Base-by-base conservation (phyloP, 2,329 filamentous ascomycete species). In the Dactylellina drechsleri region DNA sequence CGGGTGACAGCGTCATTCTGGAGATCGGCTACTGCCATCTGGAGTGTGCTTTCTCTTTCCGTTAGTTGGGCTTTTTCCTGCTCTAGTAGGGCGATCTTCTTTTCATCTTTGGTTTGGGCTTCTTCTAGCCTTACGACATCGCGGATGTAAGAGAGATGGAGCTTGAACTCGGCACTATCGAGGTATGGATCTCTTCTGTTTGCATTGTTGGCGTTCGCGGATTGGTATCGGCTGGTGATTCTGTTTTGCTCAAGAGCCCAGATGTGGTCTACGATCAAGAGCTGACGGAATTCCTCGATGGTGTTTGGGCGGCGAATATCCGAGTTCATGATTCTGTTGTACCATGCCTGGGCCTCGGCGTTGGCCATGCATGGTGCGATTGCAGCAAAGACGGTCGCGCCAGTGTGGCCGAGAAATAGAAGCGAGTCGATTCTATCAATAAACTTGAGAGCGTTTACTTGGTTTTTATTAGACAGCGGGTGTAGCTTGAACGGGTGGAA, bases 91-190 rank as follows among this genome's bases (percentile, higher is more conserved):
- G 57, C 18, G 49, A 68, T 49, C 53, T 64, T 67, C 71, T 66
- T 74, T 49, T 74, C 40, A 50, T 71, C 60, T 36, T 50, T 61
- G 8, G 68, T 62, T 53, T 68, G 73, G 20, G 28, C 52, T 57
- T 74, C 67, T 58, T 74, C 70, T 23, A 61, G 26, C 12, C 72
- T 47, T 15, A 76, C 72, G 18, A 62, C 53, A 26, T 76, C 72
- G 31, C 72, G 72, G 47, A 76, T 76, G 56, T 76, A 76, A n/a
- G 72, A 49, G 31, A 76, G 71, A 26, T 76, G 72, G 2, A 76
- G 49, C 40, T 76, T 76, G 60, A 76, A 76, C 72, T 76, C 72
- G n/a, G 72, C 72, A 43, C 72, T 76, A 28, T 76, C 72, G 41
- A 76, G 72, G 41, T 76, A 76, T 5, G 72, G 72, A 16, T 76